These are phyloP conservation scores for Cylindrotheca closterium DNA, from an alignment of 108 stramenopile species.

Conservation along the genomic window DNA sequence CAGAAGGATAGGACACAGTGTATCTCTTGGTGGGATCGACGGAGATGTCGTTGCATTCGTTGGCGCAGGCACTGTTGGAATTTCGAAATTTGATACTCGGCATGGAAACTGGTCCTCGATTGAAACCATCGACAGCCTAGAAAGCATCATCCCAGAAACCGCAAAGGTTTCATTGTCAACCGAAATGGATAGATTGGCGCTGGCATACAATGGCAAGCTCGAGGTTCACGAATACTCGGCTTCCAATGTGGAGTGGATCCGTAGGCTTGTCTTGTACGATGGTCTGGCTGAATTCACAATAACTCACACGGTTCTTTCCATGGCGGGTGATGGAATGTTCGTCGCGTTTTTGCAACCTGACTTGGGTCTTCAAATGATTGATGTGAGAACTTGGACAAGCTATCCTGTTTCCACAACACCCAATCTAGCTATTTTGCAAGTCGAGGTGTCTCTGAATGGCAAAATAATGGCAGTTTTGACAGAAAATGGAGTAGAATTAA, in stretches of 20 bases:
- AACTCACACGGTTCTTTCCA: neutral
- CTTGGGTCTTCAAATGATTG: neutral
- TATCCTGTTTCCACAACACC: neutral
- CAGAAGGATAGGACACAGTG: neutral
- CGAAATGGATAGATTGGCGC: neutral
- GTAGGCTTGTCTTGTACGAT: neutral
- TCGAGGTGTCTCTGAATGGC: neutral
- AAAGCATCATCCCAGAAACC: neutral
- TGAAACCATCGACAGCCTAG: neutral
- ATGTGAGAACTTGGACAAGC: neutral
- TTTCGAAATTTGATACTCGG: neutral
- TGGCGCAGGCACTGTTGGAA: neutral
- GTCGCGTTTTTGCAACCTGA: neutral
- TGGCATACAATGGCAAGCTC: neutral
- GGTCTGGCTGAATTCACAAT: neutral
- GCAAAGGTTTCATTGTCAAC: neutral
- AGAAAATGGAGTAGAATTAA: neutral
- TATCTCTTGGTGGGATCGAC: conserved; percentile 1
- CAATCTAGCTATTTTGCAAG: neutral
- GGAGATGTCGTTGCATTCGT: conserved; percentile 1
- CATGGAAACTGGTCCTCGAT: neutral
- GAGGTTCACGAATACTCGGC: neutral
- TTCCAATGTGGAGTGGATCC: neutral
- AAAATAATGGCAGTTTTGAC: neutral
- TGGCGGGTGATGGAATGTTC: neutral